Evolutionary conservation across 345 rosid genomes (phyloP).

Genomic region (Arabidopsis suecica): DNA sequence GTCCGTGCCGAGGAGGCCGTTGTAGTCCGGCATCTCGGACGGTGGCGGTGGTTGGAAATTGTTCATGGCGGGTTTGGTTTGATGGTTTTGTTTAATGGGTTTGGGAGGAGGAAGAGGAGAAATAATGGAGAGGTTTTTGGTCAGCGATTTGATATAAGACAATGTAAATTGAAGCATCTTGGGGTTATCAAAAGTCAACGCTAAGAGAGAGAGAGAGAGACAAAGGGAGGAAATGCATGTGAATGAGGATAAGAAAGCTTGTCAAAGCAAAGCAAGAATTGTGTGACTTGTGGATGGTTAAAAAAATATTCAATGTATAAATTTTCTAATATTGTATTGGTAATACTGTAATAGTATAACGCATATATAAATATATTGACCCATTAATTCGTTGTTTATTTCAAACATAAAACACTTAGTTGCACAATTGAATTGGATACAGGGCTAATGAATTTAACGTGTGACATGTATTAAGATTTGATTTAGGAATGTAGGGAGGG

Average conservation of each 20-base stretch:
- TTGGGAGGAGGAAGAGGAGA: constrained; percentile 21
- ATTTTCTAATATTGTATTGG: constrained; percentile 15
- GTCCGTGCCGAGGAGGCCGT: constrained; percentile 39
- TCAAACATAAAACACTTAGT: neutral
- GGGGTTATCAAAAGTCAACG: constrained; percentile 45
- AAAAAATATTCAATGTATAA: neutral
- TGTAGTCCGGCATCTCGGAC: constrained; percentile 22
- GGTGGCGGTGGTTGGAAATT: constrained; percentile 35
- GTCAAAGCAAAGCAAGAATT: constrained; percentile 42
- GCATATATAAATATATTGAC: neutral
- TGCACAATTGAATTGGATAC: neutral
- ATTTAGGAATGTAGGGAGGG: constrained; percentile 8
- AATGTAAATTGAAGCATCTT: constrained; percentile 34
- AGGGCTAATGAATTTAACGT: neutral
- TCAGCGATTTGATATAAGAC: constrained; percentile 38
- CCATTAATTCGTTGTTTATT: neutral
- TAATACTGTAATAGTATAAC: neutral
- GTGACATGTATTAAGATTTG: neutral
- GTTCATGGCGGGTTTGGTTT: constrained; percentile 33
- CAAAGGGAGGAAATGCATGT: constrained; percentile 39
- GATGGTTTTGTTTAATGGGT: constrained; percentile 3
- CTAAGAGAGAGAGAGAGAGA: constrained; percentile 11
- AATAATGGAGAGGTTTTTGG: constrained; percentile 37
- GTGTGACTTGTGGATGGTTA: constrained; percentile 35
- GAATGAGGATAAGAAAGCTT: constrained; percentile 41